Evolutionary conservation across 73 alveolate genomes (phyloP).

Genomic region (Paramecium primaurelia): DNA sequence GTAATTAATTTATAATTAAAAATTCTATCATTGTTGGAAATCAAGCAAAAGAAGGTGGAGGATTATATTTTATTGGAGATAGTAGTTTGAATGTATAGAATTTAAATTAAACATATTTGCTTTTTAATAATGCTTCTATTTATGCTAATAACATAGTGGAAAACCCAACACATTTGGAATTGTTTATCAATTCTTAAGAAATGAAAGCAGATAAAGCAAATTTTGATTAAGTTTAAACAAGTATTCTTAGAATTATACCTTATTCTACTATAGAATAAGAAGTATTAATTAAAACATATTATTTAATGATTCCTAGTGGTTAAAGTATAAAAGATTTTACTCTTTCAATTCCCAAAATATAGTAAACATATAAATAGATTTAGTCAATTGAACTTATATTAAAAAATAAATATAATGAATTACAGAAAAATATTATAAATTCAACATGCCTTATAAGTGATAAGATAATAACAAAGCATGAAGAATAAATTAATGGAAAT

Average conservation of each 20-base stretch:
- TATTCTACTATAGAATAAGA: background rate
- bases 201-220: background rate
- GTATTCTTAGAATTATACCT: background rate
- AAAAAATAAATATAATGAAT: background rate
- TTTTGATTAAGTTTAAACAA: background rate
- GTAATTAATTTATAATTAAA: background rate
- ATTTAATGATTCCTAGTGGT: background rate
- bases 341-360: background rate
- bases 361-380: background rate
- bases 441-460: background rate
- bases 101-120: background rate
- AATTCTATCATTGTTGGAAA: background rate
- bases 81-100: background rate
- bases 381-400: background rate
- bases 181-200: background rate
- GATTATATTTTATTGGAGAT: background rate
- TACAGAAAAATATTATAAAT: background rate
- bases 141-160: background rate
- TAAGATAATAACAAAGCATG: background rate
- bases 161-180: background rate
- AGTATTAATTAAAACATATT: background rate
- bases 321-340: background rate
- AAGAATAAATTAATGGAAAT: background rate
- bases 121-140: background rate
- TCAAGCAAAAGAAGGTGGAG: background rate